Percentiles rank a stretch among this genome's conserved stretches.
Evolutionary conservation across 23 red algal species (phyloP).

Genomic region (Gracilaria gracilis): DNA sequence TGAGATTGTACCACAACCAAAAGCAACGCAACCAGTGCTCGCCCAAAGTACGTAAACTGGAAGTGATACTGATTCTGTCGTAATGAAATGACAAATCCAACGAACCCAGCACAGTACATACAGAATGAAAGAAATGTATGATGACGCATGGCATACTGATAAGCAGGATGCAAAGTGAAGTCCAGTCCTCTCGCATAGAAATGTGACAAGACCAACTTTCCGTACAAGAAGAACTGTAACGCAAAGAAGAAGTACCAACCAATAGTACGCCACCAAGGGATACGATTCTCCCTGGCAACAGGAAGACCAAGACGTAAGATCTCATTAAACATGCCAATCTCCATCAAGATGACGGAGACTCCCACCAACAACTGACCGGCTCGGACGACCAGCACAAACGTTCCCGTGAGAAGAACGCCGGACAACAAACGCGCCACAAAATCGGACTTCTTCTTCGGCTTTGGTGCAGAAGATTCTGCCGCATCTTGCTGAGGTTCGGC

Average conservation of each 20-base stretch:
- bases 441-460: slow-evolving; percentile 67
- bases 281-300: slow-evolving; percentile 64
- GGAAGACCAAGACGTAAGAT: slow-evolving; percentile 84
- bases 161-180: slow-evolving; percentile 71
- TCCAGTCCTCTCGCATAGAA: slow-evolving; percentile 77
- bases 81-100: slow-evolving; percentile 92
- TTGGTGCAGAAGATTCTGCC: not conserved
- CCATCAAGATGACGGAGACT: slow-evolving; percentile 86
- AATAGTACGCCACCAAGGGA: slow-evolving; percentile 85
- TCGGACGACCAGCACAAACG: slow-evolving; percentile 70
- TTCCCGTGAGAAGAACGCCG: slow-evolving; percentile 68
- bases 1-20: slow-evolving; percentile 93
- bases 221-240: slow-evolving; percentile 88
- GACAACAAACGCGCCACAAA: slow-evolving; percentile 67
- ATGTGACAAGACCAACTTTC: slow-evolving; percentile 87
- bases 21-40: slow-evolving; percentile 80
- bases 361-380: slow-evolving; percentile 82
- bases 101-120: slow-evolving; percentile 85
- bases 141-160: slow-evolving; percentile 82
- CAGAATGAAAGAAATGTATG: slow-evolving; percentile 92
- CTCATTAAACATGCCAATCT: slow-evolving; percentile 93
- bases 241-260: slow-evolving; percentile 88
- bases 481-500: not conserved
- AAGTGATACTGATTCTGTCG: slow-evolving; percentile 76
- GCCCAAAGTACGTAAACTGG: slow-evolving; percentile 92